Percentiles rank a stretch among this genome's conserved stretches.
Conservation (phyloP, 441 rosid genomes). For the Oxalis stricta region DNA sequence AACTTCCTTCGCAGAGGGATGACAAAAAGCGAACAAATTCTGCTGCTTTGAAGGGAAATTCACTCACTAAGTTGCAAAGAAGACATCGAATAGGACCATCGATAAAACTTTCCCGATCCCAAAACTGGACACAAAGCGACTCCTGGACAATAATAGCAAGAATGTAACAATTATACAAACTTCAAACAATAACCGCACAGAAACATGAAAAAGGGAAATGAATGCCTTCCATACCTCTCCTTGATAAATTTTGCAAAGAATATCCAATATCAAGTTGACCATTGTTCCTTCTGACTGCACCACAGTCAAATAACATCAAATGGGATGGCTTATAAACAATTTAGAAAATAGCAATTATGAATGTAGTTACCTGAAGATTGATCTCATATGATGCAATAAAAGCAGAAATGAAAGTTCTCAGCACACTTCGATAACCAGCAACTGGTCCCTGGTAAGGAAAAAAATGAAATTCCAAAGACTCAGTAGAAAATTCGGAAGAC, state of each 20-base stretch:
- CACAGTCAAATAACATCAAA: conserved; percentile 12
- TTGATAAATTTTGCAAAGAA: conserved; percentile 74
- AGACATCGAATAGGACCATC: conserved; percentile 97
- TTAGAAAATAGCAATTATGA: neutral
- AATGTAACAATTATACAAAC: conserved; percentile 15
- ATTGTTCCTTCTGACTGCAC: conserved; percentile 61
- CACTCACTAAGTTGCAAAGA: conserved; percentile 79
- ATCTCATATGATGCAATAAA: conserved; percentile 99
- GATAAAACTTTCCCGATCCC: conserved; percentile 86
- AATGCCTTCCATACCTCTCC: conserved; percentile 61
- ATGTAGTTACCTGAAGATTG: conserved; percentile 56
- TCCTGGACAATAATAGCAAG: conserved; percentile 41
- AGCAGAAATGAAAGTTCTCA: conserved; percentile 83
- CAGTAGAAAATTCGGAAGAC: too few species aligned
- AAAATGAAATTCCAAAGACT: too few species aligned
- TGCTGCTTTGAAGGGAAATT: conserved; percentile 69
- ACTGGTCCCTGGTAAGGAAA: conserved; percentile 44
- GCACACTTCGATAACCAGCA: conserved; percentile 74
- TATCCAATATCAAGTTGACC: conserved; percentile 67
- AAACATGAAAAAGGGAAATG: conserved; percentile 4
- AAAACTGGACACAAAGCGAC: conserved; percentile 91
- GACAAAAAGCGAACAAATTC: conserved; percentile 74
- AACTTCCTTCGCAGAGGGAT: conserved; percentile 86
- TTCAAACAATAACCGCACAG: conserved; percentile 1
- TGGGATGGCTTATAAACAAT: conserved; percentile 3